phyloP scores from a whole-genome alignment of 805 yeast genomes.

The fission yeast (Schizosaccharomyces pombe) region DNA sequence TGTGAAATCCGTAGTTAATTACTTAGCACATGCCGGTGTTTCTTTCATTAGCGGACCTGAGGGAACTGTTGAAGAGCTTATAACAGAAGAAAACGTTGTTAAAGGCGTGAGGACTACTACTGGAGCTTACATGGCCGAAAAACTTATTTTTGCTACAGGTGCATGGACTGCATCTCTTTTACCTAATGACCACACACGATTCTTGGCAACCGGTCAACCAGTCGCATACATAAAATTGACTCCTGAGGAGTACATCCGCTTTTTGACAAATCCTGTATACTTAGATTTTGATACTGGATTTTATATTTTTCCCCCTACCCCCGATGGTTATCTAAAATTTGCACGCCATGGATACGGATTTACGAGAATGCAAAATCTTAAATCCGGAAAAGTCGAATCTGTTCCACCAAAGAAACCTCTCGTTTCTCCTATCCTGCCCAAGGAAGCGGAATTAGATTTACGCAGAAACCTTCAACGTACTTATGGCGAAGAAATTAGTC shows the following conservation, averaged over 20 bases:
- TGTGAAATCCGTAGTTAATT: slow-evolving; percentile 5
- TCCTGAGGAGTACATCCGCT: slow-evolving; percentile 7
- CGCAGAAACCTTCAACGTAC: neutral
- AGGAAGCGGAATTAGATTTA: neutral
- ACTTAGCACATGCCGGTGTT: slow-evolving; percentile 8
- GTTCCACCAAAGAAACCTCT: neutral
- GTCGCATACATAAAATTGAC: slow-evolving; percentile 10
- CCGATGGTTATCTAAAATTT: slow-evolving; percentile 2
- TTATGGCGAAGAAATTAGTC: slow-evolving; percentile 4
- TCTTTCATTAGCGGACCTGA: slow-evolving; percentile 6
- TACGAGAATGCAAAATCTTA: neutral
- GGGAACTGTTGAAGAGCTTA: slow-evolving; percentile 5
- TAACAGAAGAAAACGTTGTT: neutral
- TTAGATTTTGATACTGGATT: slow-evolving; percentile 9
- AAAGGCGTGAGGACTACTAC: slow-evolving; percentile 1
- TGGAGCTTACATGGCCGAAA: slow-evolving; percentile 6
- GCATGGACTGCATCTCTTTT: slow-evolving; percentile 11
- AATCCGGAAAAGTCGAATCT: neutral
- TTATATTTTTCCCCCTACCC: slow-evolving; percentile 6
- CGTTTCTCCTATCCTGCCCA: neutral
- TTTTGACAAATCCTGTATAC: slow-evolving; percentile 9
- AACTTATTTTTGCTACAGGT: slow-evolving; percentile 9
- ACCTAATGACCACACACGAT: slow-evolving; percentile 2
- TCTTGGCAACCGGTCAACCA: slow-evolving; percentile 11
- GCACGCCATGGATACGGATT: slow-evolving; percentile 4